These are phyloP conservation scores for Tephrocybe sp. DNA, from an alignment of 768 basidiomycete species.

Conservation along the genomic window DNA sequence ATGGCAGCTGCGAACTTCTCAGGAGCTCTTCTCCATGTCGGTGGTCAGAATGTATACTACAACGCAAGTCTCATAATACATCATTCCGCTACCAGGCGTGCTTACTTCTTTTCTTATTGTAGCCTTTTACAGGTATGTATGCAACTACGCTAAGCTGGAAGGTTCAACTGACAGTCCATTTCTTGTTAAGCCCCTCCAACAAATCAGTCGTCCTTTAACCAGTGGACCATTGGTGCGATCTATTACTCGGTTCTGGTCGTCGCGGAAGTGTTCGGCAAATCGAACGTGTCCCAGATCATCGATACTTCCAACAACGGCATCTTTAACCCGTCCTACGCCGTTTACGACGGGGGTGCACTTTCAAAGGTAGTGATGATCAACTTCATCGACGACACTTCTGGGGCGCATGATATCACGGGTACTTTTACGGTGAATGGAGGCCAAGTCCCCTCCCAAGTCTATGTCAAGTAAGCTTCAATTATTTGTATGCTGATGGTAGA, in stretches of 20 bases:
- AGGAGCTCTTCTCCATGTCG: constrained; percentile 54
- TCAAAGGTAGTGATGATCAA: constrained; percentile 70
- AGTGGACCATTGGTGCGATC: constrained; percentile 73
- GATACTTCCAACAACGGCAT: constrained; percentile 56
- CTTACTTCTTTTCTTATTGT: constrained; percentile 33
- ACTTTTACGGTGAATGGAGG: constrained; percentile 47
- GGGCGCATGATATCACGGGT: constrained; percentile 52
- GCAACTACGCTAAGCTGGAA: background rate
- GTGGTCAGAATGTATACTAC: constrained; percentile 67
- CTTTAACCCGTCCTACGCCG: constrained; percentile 65
- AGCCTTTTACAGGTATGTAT: constrained; percentile 52
- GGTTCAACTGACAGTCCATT: background rate
- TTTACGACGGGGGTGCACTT: constrained; percentile 69
- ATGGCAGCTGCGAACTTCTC: constrained; percentile 60
- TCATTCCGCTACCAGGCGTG: constrained; percentile 19
- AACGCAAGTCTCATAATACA: constrained; percentile 40
- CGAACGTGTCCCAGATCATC: constrained; percentile 61
- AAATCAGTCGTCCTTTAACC: constrained; percentile 51
- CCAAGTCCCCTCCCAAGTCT: constrained; percentile 45
- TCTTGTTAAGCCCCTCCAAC: constrained; percentile 37
- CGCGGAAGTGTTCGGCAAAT: constrained; percentile 66
- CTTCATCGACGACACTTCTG: constrained; percentile 60
- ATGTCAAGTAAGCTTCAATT: constrained; percentile 48
- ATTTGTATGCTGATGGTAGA: background rate
- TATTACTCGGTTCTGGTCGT: constrained; percentile 74